phyloP scores from a whole-genome alignment of 176 grass and related monocot genomes.

The Zea luxurians region DNA sequence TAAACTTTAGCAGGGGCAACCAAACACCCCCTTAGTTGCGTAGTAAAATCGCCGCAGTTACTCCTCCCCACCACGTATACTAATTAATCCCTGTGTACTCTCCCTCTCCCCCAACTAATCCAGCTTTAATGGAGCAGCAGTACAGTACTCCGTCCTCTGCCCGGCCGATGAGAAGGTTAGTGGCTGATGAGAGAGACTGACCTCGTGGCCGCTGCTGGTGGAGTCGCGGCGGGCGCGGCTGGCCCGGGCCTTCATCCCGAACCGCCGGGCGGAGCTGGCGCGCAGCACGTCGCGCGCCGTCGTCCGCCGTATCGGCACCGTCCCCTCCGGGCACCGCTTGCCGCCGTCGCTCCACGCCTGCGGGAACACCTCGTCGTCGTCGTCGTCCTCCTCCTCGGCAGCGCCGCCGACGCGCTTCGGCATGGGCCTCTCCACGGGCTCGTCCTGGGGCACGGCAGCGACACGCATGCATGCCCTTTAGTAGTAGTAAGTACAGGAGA shows the following conservation, averaged over 20 bases:
- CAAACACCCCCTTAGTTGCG: too few relatives aligned
- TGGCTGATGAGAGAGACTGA: constrained; percentile 23
- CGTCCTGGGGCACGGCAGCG: constrained; percentile 39
- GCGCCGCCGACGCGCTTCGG: not conserved
- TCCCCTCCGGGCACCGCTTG: constrained; percentile 55
- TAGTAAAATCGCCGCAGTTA: constrained; percentile 31
- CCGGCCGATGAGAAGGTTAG: too few relatives aligned
- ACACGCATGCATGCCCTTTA: not conserved
- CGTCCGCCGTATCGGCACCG: constrained; percentile 65
- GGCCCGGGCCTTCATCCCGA: constrained; percentile 62
- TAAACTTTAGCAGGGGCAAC: too few relatives aligned
- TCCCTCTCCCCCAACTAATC: constrained; percentile 21
- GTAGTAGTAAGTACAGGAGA: too few relatives aligned
- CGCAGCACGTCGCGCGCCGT: constrained; percentile 52
- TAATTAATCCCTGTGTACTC: not conserved
- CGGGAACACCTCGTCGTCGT: not conserved
- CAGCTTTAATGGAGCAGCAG: not conserved
- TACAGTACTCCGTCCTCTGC: too few relatives aligned
- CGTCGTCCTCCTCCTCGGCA: not conserved
- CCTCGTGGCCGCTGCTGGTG: constrained; percentile 75
- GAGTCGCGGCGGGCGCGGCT: constrained; percentile 63
- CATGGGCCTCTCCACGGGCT: constrained; percentile 48
- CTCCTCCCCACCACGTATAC: not conserved
- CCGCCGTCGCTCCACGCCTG: constrained; percentile 72
- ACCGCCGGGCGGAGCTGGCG: constrained; percentile 48